Evolutionary conservation across 1,284 basidiomycete genomes (phyloP).

Genomic region (Pisolithus thermaeus): DNA sequence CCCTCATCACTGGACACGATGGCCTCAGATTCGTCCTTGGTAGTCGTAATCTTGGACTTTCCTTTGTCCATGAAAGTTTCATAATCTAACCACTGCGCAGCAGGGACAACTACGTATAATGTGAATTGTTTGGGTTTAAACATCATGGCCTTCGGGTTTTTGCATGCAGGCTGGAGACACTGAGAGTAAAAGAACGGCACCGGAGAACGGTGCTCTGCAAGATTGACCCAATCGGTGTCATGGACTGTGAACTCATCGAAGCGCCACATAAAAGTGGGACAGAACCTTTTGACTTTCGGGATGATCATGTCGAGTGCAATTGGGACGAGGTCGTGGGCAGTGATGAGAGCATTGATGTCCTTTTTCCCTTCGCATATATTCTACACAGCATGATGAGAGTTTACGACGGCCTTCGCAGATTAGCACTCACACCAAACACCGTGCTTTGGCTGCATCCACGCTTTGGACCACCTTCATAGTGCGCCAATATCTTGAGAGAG

Average conservation of each 20-base stretch:
- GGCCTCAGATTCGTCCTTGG: too few species aligned
- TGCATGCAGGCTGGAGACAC: background rate
- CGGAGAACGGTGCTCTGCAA: background rate
- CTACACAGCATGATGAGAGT: background rate
- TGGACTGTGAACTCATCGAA: constrained; percentile 1
- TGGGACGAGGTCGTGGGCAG: background rate
- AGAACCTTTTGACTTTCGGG: background rate
- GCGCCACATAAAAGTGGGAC: background rate
- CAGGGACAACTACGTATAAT: background rate
- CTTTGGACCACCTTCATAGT: too few species aligned
- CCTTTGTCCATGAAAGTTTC: too few species aligned
- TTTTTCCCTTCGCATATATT: constrained; percentile 5
- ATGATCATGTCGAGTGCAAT: background rate
- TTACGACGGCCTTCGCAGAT: too few species aligned
- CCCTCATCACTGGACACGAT: too few species aligned
- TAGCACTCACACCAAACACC: too few species aligned
- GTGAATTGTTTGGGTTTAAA: constrained; percentile 1
- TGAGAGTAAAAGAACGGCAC: constrained; percentile 1
- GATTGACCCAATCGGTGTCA: constrained; percentile 4
- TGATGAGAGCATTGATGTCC: background rate
- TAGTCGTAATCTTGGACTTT: too few species aligned
- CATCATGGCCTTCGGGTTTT: background rate
- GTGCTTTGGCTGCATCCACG: too few species aligned
- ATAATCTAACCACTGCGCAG: constrained; percentile 1
- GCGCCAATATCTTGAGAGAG: too few species aligned